These are phyloP conservation scores for Hypoxylon perforatum DNA, from an alignment of 495 filamentous ascomycete species.

Conservation along the genomic window DNA sequence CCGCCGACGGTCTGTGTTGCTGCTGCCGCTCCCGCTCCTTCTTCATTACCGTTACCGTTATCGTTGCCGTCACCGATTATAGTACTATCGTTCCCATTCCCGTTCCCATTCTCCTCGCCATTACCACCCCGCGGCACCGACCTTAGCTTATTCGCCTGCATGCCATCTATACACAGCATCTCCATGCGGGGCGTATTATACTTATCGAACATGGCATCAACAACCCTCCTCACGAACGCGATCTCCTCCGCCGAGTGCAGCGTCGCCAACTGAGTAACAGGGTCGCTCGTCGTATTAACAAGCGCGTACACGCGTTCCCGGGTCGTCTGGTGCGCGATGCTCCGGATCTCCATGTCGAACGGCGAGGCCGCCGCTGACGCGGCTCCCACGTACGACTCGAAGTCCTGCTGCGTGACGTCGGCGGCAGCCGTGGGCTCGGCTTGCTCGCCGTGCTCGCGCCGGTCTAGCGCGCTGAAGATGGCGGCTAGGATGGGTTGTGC, in stretches of 20 bases:
- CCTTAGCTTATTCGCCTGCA: constrained; percentile 76
- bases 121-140: constrained; percentile 52
- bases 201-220: constrained; percentile 92
- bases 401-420: constrained; percentile 74
- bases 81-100: too few relatives aligned
- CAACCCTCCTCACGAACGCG: constrained; percentile 83
- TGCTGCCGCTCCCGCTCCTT: constrained; percentile 36
- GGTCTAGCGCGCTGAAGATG: constrained; percentile 67
- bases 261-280: constrained; percentile 88
- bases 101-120: constrained; percentile 40
- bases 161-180: constrained; percentile 79
- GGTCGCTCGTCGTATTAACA: constrained; percentile 88
- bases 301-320: constrained; percentile 73
- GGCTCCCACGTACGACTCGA: constrained; percentile 73
- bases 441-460: constrained; percentile 52
- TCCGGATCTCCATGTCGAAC: constrained; percentile 89
- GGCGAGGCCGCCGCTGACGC: constrained; percentile 77
- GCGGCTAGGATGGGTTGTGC: constrained; percentile 78
- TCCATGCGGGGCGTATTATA: constrained; percentile 81
- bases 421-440: constrained; percentile 55
- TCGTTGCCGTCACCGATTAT: too few relatives aligned
- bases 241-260: constrained; percentile 85
- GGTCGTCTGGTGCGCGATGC: constrained; percentile 69
- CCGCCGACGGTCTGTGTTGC: constrained; percentile 27
- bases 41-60: constrained; percentile 53